These are phyloP conservation scores for Sambucus nigra DNA, from an alignment of 129 eudicot species.

Conservation along the genomic window DNA sequence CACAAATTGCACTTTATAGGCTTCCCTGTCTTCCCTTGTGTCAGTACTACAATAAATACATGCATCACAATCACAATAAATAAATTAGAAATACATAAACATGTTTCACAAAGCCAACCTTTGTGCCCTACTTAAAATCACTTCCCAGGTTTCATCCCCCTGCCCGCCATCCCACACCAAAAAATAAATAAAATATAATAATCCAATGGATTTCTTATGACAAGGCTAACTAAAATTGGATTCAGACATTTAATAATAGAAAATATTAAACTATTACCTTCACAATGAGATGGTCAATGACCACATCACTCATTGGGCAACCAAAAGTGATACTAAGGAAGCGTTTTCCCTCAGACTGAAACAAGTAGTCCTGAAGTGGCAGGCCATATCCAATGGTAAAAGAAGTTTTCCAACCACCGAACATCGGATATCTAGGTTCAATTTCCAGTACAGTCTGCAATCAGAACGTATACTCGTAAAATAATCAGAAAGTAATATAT, in stretches of 20 bases:
- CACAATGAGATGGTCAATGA: constrained; percentile 66
- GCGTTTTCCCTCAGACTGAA: constrained; percentile 67
- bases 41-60: background rate
- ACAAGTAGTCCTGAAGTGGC: constrained; percentile 80
- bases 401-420: constrained; percentile 97
- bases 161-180: too few species aligned
- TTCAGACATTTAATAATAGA: constrained; percentile 1
- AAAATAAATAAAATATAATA: too few species aligned
- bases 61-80: background rate
- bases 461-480: constrained; percentile 12
- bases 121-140: background rate
- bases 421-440: constrained; percentile 94
- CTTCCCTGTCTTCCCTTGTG: background rate
- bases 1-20: background rate
- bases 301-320: constrained; percentile 66
- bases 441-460: constrained; percentile 85
- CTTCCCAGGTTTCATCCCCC: background rate
- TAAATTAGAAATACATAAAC: too few species aligned
- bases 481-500: background rate
- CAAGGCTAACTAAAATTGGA: background rate
- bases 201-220: too few species aligned
- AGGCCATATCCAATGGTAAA: constrained; percentile 92
- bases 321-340: constrained; percentile 66
- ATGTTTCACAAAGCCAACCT: background rate
- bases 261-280: constrained; percentile 47